Evolutionary conservation across 176 grass and related monocot species (phyloP).

Genomic region (Zoysia pacifica): DNA sequence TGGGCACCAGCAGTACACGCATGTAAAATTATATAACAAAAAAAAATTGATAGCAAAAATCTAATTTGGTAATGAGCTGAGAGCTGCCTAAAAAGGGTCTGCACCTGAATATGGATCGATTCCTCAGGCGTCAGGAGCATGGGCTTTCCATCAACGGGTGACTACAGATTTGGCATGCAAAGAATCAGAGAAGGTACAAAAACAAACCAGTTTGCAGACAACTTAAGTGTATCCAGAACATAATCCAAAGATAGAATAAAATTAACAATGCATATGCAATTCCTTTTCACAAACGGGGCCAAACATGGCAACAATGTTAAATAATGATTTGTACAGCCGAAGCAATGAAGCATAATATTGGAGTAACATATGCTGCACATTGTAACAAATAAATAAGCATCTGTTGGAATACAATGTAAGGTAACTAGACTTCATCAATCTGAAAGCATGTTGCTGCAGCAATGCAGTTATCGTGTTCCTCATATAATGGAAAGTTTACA

Average conservation of each 20-base stretch:
- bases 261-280: background rate
- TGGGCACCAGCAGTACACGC: background rate
- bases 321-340: background rate
- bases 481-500: constrained; percentile 6
- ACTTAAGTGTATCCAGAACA: background rate
- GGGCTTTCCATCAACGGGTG: constrained; percentile 95
- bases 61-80: constrained; percentile 16
- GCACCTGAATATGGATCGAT: constrained; percentile 93
- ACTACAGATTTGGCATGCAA: constrained; percentile 51
- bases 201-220: background rate
- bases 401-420: constrained; percentile 7
- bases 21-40: background rate
- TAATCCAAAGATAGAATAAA: constrained; percentile 2
- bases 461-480: background rate
- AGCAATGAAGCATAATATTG: background rate
- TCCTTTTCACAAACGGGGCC: constrained; percentile 13
- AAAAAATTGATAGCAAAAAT: background rate
- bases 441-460: background rate
- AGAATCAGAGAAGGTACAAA: constrained; percentile 15
- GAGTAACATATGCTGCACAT: background rate
- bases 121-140: constrained; percentile 97
- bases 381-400: background rate
- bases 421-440: background rate
- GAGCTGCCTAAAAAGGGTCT: constrained; percentile 26
- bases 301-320: background rate